Evolutionary conservation across 305 asterid genomes (phyloP).

Genomic region (Fraxinus sp.): DNA sequence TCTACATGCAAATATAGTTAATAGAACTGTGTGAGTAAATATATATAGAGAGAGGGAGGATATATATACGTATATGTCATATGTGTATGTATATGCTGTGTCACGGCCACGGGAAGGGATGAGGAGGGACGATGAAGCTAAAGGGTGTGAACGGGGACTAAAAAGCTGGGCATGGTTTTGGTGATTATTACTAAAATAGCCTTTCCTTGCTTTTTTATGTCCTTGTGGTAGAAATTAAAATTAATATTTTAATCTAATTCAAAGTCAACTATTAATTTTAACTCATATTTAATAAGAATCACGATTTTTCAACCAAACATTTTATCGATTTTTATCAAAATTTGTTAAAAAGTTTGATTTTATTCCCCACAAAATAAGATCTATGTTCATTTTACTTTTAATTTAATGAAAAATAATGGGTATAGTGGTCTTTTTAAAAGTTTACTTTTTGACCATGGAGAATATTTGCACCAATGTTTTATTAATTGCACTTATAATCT

Average conservation of each 20-base stretch:
- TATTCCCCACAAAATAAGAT: no score
- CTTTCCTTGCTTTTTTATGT: not conserved
- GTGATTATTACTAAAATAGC: slow-evolving; percentile 22
- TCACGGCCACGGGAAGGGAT: not conserved
- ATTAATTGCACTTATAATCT: not conserved
- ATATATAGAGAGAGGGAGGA: not conserved
- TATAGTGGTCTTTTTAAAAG: not conserved
- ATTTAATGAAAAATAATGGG: not conserved
- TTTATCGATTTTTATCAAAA: no score
- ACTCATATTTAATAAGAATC: no score
- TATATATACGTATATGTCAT: no score
- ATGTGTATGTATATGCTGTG: not conserved
- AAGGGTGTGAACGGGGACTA: not conserved
- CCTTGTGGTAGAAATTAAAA: no score
- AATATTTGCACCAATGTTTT: not conserved
- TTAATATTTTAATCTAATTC: no score
- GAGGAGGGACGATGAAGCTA: not conserved
- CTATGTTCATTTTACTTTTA: not conserved
- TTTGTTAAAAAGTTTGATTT: no score
- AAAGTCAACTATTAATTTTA: no score
- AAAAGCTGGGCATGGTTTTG: not conserved
- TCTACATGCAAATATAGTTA: slow-evolving; percentile 34
- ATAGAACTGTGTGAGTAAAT: not conserved
- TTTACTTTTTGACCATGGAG: not conserved
- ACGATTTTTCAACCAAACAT: no score